Percentiles rank a stretch among this genome's conserved stretches.
Conservation (phyloP, 306 rosid species). For the Cucumis cinereus region DNA sequence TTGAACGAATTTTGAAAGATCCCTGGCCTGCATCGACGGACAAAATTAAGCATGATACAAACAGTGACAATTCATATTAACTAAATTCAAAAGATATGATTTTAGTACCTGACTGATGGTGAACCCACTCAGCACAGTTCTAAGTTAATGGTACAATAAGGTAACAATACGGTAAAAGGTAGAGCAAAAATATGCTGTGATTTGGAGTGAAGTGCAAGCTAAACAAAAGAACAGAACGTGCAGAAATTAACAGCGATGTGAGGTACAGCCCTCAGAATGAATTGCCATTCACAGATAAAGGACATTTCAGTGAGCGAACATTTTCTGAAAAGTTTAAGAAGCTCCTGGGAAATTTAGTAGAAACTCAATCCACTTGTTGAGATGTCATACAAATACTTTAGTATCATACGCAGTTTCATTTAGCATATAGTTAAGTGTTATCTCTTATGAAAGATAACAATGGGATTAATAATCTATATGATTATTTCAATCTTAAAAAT, state of each 20-base stretch:
- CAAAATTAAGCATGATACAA: neutral
- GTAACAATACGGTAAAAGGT: neutral
- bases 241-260: neutral
- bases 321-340: neutral
- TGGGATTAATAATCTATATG: neutral
- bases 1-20: slow-evolving; percentile 73
- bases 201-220: neutral
- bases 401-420: neutral
- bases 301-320: neutral
- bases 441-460: neutral
- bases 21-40: slow-evolving; percentile 59
- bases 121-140: neutral
- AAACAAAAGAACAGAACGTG: neutral
- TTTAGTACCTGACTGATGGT: neutral
- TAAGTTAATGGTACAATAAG: neutral
- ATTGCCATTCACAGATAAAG: neutral
- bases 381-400: neutral
- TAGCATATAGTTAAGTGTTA: neutral
- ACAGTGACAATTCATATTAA: neutral
- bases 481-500: slow-evolving; percentile 1
- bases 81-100: neutral
- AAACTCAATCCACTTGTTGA: neutral
- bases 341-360: neutral
- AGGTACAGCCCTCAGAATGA: neutral
- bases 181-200: neutral